Percentiles rank a stretch among this genome's conserved stretches.
Evolutionary conservation across 1,139 yeast genomes (phyloP).

Genomic region (Saccharomyces pastorianus): DNA sequence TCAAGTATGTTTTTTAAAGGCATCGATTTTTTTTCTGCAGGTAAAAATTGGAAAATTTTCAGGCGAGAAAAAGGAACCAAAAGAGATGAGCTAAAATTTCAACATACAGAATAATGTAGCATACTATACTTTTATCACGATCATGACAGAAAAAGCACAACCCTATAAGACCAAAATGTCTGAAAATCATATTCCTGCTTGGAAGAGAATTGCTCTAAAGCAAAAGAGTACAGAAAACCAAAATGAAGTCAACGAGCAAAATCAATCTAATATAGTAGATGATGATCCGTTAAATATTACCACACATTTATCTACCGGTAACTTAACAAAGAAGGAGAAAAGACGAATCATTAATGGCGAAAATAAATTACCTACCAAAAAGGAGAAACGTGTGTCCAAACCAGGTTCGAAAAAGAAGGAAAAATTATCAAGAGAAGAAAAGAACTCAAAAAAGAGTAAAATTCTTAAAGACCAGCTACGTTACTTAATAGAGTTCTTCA

Average conservation of each 20-base stretch:
- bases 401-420: slow-evolving; percentile 49
- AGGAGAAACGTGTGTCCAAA: slow-evolving; percentile 36
- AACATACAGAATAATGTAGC: neutral
- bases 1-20: neutral
- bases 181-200: slow-evolving; percentile 57
- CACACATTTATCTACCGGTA: slow-evolving; percentile 41
- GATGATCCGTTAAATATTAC: slow-evolving; percentile 35
- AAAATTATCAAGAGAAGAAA: slow-evolving; percentile 66
- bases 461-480: slow-evolving; percentile 61
- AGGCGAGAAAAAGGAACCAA: neutral
- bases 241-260: slow-evolving; percentile 12
- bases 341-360: slow-evolving; percentile 39
- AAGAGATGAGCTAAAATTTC: neutral
- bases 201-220: slow-evolving; percentile 78
- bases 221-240: slow-evolving; percentile 16
- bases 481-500: slow-evolving; percentile 59
- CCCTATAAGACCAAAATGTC: slow-evolving; percentile 13
- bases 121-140: no score
- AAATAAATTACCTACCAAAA: slow-evolving; percentile 15
- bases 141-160: neutral
- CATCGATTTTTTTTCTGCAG: neutral
- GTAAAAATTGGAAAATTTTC: neutral
- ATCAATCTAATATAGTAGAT: neutral
- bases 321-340: slow-evolving; percentile 40
- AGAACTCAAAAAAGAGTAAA: slow-evolving; percentile 31